Evolutionary conservation across 768 basidiomycete species (phyloP).

Genomic region (Strobilomyces dryophilus): DNA sequence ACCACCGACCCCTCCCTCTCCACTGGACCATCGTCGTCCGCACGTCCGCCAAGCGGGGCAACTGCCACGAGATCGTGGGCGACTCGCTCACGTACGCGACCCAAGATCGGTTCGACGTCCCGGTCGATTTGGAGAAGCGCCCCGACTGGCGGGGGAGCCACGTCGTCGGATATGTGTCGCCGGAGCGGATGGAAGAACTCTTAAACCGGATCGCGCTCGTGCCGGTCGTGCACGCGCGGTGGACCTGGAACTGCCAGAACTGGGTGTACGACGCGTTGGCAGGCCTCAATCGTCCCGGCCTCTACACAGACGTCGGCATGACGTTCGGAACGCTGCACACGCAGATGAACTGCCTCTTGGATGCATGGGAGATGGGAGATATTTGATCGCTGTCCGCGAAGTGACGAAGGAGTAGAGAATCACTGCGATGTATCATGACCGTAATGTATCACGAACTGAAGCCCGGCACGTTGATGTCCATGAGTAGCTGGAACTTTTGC

Average conservation of each 20-base stretch:
- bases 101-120: constrained; percentile 10
- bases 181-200: constrained; percentile 6
- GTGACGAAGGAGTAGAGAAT: not conserved
- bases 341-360: constrained; percentile 26
- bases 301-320: constrained; percentile 19
- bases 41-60: constrained; percentile 14
- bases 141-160: constrained; percentile 23
- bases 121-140: not conserved
- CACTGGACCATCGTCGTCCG: constrained; percentile 29
- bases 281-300: constrained; percentile 5
- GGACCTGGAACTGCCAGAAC: constrained; percentile 26
- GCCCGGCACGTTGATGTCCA: too few relatives aligned
- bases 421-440: not conserved
- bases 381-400: constrained; percentile 3
- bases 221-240: constrained; percentile 11
- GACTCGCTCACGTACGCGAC: constrained; percentile 16
- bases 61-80: constrained; percentile 24
- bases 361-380: constrained; percentile 27
- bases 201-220: constrained; percentile 13
- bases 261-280: constrained; percentile 25
- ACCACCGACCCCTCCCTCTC: constrained; percentile 9
- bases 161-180: constrained; percentile 18
- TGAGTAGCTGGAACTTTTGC: too few relatives aligned
- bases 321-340: constrained; percentile 15
- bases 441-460: not conserved